These are phyloP conservation scores for Paramecium tetraurelia DNA, from an alignment of 73 alveolate genomes.

Conservation along the genomic window DNA sequence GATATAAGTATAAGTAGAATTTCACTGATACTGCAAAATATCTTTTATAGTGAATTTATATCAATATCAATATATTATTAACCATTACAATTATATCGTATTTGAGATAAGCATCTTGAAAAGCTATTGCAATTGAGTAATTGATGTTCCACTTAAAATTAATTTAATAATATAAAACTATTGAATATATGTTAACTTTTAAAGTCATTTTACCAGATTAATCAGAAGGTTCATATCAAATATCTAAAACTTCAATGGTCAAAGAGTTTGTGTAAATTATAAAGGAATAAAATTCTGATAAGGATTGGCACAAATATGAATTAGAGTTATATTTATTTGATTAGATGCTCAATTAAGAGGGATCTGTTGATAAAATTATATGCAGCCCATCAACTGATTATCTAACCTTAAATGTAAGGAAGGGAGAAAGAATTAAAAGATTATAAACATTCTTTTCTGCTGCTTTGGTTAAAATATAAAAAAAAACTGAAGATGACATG, in stretches of 20 bases:
- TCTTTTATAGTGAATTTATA: background rate
- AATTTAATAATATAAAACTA: background rate
- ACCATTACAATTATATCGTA: background rate
- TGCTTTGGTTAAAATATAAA: background rate
- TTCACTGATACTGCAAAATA: background rate
- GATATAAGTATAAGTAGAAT: conserved; percentile 32
- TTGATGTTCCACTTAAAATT: background rate
- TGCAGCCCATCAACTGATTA: background rate
- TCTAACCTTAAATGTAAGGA: background rate
- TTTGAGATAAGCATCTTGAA: background rate
- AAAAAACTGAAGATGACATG: background rate
- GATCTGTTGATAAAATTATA: background rate
- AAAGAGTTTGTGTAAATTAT: background rate
- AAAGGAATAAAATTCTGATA: background rate
- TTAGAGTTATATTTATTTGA: conserved; percentile 23
- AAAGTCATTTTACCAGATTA: background rate
- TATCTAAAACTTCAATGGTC: background rate
- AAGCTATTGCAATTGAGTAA: background rate
- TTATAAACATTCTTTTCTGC: background rate
- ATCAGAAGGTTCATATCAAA: background rate
- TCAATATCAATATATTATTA: background rate
- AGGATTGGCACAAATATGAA: background rate
- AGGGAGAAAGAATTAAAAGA: background rate
- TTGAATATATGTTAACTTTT: background rate
- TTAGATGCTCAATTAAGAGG: background rate